Base-by-base conservation (phyloP, 1,139 yeast species). In the Sugiyamaella castrensis region DNA sequence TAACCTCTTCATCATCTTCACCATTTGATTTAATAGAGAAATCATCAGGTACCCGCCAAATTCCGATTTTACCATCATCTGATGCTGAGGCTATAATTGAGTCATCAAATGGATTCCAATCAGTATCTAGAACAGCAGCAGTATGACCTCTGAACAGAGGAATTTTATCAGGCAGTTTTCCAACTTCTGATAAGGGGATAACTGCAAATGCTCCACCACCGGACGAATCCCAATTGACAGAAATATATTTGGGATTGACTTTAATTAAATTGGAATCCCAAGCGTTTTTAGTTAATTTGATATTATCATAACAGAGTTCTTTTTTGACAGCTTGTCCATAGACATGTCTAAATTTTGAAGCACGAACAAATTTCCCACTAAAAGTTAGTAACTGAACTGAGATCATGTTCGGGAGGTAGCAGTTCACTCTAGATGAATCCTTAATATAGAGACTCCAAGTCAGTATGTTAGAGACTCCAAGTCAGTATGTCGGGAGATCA, bases 161-260 rank as follows among this genome's bases (percentile, higher is more conserved):
- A 42, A 89, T 92, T 53, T 85, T 81, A 61, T 92, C 98, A 5
- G 97, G 98, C 8, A 92, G 83, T 67, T 89, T 92, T n/a, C 98
- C 98, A 15, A 81, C 84, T 67, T 91, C 97, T 8, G 68, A 64
- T 29, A 87, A 72, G 1, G 98, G 98, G 50, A 92, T 82, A 12
- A 92, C 85, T 1, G 96, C 96, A 73, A 92, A 91, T 0, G 98
- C 94, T 47, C 98, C 98, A 54, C 98, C 98, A 39, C 98, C 98
- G 7, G 95, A 84, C 16, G 97, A 77, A 54, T 87, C 89, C 96
- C 96, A 89, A 67, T 88, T 89, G 54, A 88, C 86, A 0, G 96
- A 77, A 36, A 92, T 71, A 63, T 80, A 92, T 67, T 85, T 84
- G 31, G 96, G 94, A 66, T 92, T 92, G 55, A 81, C 78, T 70